Evolutionary conservation across 2,329 filamentous ascomycete genomes (phyloP), one percentile per base, ranked within the genome.

Genomic region (Aspergillaceae sp.): DNA sequence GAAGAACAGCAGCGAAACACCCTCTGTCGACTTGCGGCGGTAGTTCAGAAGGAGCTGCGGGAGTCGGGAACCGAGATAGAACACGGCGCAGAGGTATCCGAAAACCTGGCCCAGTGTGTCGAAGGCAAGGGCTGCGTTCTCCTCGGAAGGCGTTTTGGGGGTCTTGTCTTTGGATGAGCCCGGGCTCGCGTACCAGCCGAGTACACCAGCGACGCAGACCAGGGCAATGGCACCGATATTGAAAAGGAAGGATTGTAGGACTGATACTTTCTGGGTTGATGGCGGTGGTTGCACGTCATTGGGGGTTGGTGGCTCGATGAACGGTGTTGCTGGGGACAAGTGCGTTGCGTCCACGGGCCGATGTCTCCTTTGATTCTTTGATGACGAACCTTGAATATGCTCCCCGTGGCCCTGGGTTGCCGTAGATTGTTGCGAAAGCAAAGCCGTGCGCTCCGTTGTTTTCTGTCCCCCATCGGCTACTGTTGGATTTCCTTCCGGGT

Each of bases 1-100:
- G 72, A 97, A 97, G 70, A 97, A 98, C 7, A 97, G 77, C 70
- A 96, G 82, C 53, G 86, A 91, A 19, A 98, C 84, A 3, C 92
- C 92, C 46, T 97, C 90, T 1, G 90, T 96, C 38, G 84, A 90
- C 71, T 94, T 94, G 51, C 92, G 84, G 19, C 87, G 81, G 72
- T 87, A 94, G 67, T 97, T 98, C 44, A 97, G 79, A 5, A 96
- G 75, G 1, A 98, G 75, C 70, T 98, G 92, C 0, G 92, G 92
- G 5, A 97, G 69, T 6, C 92, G 84, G 0, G 86, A 92, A 26
- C 87, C 87, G 7, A 97, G 86, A 61, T 98, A 97, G 4, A 96
- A 75, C 1, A 80, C 74, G 2, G 92, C 89, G 69, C 91, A 97
- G 41, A 97, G 76, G 69, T 94, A 97, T 34, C 92, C 92, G 58